phyloP scores from a whole-genome alignment of 179 eudicot species.

The Silene coronaria region DNA sequence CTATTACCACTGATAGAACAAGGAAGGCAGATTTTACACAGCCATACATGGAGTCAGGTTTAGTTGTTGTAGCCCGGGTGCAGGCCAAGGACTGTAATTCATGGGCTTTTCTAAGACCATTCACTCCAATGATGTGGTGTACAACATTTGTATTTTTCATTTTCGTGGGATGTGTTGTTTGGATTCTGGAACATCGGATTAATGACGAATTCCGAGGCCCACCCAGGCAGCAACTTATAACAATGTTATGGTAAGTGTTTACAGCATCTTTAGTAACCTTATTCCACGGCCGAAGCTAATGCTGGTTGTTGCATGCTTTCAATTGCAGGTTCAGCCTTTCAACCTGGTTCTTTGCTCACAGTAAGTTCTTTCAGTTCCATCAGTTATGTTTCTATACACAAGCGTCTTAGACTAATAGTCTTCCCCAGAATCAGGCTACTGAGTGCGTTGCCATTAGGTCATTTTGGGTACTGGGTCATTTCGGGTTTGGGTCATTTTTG shows the following conservation, averaged over 20 bases:
- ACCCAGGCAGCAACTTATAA: conserved; percentile 50
- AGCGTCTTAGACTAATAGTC: not conserved
- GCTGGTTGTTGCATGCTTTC: conserved; percentile 7
- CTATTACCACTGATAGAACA: conserved; percentile 59
- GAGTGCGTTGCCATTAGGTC: too few relatives aligned
- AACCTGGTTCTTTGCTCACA: conserved; percentile 57
- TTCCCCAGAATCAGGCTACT: too few relatives aligned
- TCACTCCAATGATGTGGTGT: conserved; percentile 56
- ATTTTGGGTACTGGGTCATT: too few relatives aligned
- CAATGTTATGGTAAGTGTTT: conserved; percentile 53
- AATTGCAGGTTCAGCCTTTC: conserved; percentile 80
- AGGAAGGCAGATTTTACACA: conserved; percentile 68
- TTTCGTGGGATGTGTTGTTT: conserved; percentile 54
- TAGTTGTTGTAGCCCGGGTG: conserved; percentile 68
- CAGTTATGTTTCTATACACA: not conserved
- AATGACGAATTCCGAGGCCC: conserved; percentile 86
- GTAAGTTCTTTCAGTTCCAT: conserved; percentile 35
- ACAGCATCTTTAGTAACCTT: not conserved
- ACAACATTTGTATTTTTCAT: conserved; percentile 50
- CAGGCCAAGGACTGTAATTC: conserved; percentile 33
- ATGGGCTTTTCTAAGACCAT: conserved; percentile 72
- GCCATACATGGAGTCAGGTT: conserved; percentile 72
- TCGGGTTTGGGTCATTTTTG: too few relatives aligned
- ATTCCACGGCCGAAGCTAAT: not conserved
- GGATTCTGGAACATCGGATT: conserved; percentile 68